phyloP scores from a whole-genome alignment of 1,284 basidiomycete species.

The Trichosporon coremiiforme region DNA sequence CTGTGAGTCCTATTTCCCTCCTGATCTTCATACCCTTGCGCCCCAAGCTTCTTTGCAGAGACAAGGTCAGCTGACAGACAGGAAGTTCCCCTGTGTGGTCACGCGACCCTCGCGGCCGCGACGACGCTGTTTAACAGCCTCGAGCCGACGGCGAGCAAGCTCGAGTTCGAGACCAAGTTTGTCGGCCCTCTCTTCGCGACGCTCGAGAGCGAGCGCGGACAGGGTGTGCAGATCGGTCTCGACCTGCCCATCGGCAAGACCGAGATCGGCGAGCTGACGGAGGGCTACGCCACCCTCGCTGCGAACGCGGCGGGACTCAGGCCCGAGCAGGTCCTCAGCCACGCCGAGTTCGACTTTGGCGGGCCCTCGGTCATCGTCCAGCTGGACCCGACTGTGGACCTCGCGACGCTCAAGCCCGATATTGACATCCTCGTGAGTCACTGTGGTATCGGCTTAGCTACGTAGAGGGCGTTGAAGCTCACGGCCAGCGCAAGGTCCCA shows the following conservation, averaged over 20 bases:
- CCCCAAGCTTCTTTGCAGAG: neutral
- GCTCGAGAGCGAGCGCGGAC: constrained; percentile 25
- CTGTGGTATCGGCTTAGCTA: too few species aligned
- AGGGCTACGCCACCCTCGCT: neutral
- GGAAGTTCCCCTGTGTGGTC: constrained; percentile 49
- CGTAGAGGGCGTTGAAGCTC: neutral
- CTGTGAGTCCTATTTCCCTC: constrained; percentile 30
- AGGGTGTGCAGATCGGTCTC: constrained; percentile 62
- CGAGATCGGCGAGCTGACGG: neutral
- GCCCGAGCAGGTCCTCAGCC: constrained; percentile 25
- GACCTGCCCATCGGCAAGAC: constrained; percentile 65
- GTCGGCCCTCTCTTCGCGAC: constrained; percentile 40
- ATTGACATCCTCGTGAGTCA: constrained; percentile 33
- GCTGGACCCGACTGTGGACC: constrained; percentile 31
- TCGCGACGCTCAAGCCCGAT: constrained; percentile 33
- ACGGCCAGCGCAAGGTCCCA: constrained; percentile 18
- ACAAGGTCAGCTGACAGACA: constrained; percentile 19
- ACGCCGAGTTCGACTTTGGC: constrained; percentile 32
- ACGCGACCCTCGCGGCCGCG: constrained; percentile 48
- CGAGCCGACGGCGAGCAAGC: constrained; percentile 27
- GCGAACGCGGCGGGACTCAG: constrained; percentile 23
- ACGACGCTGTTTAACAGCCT: constrained; percentile 37
- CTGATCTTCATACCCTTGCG: neutral
- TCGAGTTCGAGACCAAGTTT: constrained; percentile 42
- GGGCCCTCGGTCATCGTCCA: constrained; percentile 32